Base-by-base conservation (phyloP, 345 rosid species). In the Cardamine chenopodiifolia region DNA sequence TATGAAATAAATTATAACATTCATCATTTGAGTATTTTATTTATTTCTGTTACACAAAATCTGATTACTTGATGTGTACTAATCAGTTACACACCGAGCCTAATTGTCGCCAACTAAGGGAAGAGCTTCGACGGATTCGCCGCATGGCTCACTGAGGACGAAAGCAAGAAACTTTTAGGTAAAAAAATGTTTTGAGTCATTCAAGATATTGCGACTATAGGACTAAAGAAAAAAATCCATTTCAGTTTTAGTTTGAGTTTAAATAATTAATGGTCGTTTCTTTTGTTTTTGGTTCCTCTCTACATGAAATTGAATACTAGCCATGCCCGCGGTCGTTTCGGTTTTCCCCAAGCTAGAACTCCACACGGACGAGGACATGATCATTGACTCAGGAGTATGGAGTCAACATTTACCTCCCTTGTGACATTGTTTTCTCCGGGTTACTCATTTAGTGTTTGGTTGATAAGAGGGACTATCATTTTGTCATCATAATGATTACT, bases 91-190 rank as follows among this genome's bases (percentile, higher is more conserved):
- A 40, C 45, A 29, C 77, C 70, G 37, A 44, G 37, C 32, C 54
- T 62, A 26, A 54, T 72, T 29, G 47, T 72, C 54, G 1, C 25
- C 23, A 53, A 72, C 63, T 72, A 37, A 25, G 55, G 63, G 63
- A 42, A 8, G 25, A 5, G 34, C 18, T 54, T 72, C 39, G 55
- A 72, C 19, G 77, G 77, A 34, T 72, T 72, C 18, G 32, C 70
- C n/a, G 77, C 77, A 17, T 53, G 44, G 77, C 77, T 72, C 54
- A 72, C 77, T 19, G 77, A 53, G 45, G 70, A 63, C 25, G 77
- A 72, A 63, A 20, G 53, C 45, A 63, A 53, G 45, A 72, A 19
- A 62, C 70, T 63, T 63, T 62, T 52, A 63, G 70, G 70, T 72
- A 31, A 40, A 14, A 25, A 4, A 25, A 62, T 15, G 22, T 25